These are phyloP conservation scores for Biscogniauxia sp. DNA, from an alignment of 2,329 filamentous ascomycete species.

Conservation along the genomic window DNA sequence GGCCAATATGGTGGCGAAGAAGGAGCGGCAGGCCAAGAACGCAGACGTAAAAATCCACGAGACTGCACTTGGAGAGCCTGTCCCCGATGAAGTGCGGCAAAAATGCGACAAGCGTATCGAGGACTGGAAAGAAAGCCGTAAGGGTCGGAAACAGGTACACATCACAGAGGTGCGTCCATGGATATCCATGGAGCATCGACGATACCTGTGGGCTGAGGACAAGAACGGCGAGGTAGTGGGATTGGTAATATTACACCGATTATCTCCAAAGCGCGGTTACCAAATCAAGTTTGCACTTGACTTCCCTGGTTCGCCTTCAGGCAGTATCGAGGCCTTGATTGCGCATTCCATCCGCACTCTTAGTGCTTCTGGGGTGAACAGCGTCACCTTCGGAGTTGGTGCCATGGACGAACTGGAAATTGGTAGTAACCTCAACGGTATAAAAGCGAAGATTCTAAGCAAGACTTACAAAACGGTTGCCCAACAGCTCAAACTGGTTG, in stretches of 20 bases:
- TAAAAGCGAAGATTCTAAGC: conserved; percentile 76
- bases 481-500: conserved; percentile 46
- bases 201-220: conserved; percentile 80
- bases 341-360: conserved; percentile 51
- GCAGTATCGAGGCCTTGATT: conserved; percentile 82
- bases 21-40: conserved; percentile 70
- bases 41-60: conserved; percentile 69
- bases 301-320: conserved; percentile 82
- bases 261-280: conserved; percentile 79
- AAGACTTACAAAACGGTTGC: conserved; percentile 70
- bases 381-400: conserved; percentile 84
- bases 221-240: conserved; percentile 69
- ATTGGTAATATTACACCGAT: conserved; percentile 78
- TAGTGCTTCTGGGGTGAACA: conserved; percentile 56
- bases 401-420: conserved; percentile 72
- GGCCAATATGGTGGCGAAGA: conserved; percentile 59
- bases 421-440: conserved; percentile 77
- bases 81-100: conserved; percentile 64
- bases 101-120: conserved; percentile 71
- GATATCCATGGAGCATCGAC: conserved; percentile 78
- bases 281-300: conserved; percentile 97
- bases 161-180: conserved; percentile 87
- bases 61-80: conserved; percentile 60
- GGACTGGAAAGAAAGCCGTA: conserved; percentile 77
- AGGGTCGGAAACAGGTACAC: conserved; percentile 80